phyloP scores from a whole-genome alignment of 225 moss, liverwort and hornwort genomes.

The Polytrichum commune region DNA sequence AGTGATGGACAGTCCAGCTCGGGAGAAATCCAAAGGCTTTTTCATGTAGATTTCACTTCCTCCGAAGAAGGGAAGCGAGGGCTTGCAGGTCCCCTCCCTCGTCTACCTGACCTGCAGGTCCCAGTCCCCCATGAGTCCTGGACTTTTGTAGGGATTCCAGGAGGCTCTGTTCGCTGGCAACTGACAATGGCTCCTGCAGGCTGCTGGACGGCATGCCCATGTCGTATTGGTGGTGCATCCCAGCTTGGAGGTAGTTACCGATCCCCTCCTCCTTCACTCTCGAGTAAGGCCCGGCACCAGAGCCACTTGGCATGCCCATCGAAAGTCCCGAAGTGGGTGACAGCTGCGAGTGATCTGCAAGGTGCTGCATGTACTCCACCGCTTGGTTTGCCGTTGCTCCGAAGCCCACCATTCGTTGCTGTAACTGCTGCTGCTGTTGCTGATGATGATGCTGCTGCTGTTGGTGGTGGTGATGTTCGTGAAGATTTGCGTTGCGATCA shows the following conservation, averaged over 20 bases:
- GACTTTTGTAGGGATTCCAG: constrained; percentile 56
- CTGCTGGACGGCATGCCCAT: constrained; percentile 63
- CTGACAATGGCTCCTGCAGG: constrained; percentile 46
- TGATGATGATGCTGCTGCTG: constrained; percentile 64
- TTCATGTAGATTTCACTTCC: constrained; percentile 26
- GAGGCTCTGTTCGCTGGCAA: constrained; percentile 53
- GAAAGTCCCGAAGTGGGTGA: constrained; percentile 54
- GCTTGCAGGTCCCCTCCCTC: constrained; percentile 76
- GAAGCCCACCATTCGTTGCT: constrained; percentile 33
- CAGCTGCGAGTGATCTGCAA: constrained; percentile 45
- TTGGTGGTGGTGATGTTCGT: constrained; percentile 63
- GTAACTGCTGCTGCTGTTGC: constrained; percentile 26
- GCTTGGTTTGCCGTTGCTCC: constrained; percentile 41
- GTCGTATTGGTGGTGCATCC: constrained; percentile 77
- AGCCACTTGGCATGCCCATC: constrained; percentile 60
- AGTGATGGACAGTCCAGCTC: no score
- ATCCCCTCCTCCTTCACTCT: constrained; percentile 77
- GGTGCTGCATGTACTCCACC: constrained; percentile 51
- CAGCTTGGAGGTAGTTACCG: constrained; percentile 57
- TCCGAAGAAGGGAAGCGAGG: constrained; percentile 52
- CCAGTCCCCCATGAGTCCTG: constrained; percentile 44
- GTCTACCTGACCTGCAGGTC: constrained; percentile 53
- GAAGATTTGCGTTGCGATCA: constrained; percentile 68
- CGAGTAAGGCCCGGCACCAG: constrained; percentile 50
- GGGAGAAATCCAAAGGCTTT: no score